Percentiles rank a stretch among this genome's conserved stretches.
phyloP scores from a whole-genome alignment of 208 protist species.

The Leishmania aethiopica region DNA sequence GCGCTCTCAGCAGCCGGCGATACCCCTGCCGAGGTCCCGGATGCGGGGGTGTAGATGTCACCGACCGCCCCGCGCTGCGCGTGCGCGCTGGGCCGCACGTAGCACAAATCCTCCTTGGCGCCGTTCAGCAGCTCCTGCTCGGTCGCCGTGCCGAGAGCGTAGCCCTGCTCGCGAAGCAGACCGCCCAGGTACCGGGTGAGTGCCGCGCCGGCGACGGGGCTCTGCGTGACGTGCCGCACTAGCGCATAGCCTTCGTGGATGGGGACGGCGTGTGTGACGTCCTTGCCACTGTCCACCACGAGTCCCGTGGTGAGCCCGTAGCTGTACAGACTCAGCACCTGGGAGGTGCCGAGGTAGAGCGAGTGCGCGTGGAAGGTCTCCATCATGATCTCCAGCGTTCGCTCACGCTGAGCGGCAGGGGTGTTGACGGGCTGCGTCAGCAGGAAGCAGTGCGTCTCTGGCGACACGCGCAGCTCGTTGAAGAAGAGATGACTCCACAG shows the following conservation, averaged over 20 bases:
- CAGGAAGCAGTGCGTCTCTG: slow-evolving; percentile 92
- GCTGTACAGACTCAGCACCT: slow-evolving; percentile 93
- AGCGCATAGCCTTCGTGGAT: slow-evolving; percentile 94
- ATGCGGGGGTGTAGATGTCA: not conserved
- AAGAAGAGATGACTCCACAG: slow-evolving; percentile 93
- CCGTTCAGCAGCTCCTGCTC: slow-evolving; percentile 86
- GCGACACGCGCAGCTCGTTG: slow-evolving; percentile 86
- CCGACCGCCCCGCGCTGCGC: not conserved
- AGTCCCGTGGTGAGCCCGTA: slow-evolving; percentile 94
- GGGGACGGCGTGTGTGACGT: slow-evolving; percentile 84
- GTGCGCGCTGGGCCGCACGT: slow-evolving; percentile 46
- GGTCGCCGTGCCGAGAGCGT: slow-evolving; percentile 89
- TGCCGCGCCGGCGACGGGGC: slow-evolving; percentile 69
- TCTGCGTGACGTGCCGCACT: slow-evolving; percentile 82
- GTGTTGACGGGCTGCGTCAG: slow-evolving; percentile 88
- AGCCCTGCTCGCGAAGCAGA: slow-evolving; percentile 76
- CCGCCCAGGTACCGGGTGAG: slow-evolving; percentile 86
- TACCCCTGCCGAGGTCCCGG: not conserved
- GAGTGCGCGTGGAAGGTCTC: slow-evolving; percentile 94
- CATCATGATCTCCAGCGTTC: slow-evolving; percentile 94
- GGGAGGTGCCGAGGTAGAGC: slow-evolving; percentile 89
- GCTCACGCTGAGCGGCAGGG: slow-evolving; percentile 81
- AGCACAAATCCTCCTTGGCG: slow-evolving; percentile 94
- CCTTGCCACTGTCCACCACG: slow-evolving; percentile 93
- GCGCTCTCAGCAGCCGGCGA: not conserved